Evolutionary conservation across 2,329 filamentous ascomycete species (phyloP).

Genomic region (Alternaria hordeiaustralica): DNA sequence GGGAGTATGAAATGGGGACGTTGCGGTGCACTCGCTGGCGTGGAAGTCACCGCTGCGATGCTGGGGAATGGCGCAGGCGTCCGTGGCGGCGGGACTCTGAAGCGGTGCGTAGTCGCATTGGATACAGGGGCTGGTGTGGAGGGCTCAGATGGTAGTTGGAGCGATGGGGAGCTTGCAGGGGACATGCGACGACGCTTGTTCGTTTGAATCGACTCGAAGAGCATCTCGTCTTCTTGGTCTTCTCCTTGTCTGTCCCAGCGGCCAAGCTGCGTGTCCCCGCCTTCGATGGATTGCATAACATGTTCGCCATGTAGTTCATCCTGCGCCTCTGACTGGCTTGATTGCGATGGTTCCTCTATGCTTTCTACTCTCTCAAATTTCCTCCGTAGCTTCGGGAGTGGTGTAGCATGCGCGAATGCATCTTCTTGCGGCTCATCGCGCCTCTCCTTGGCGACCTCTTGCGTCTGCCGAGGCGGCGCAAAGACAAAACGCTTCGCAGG

Average conservation of each 20-base stretch:
- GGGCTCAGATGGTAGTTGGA: constrained; percentile 2
- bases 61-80: constrained; percentile 21
- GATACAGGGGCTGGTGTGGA: constrained; percentile 17
- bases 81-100: constrained; percentile 27
- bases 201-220: constrained; percentile 24
- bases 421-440: neutral
- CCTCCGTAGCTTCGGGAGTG: constrained; percentile 22
- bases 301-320: constrained; percentile 5
- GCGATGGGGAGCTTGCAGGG: constrained; percentile 13
- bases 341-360: constrained; percentile 40
- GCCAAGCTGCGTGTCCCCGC: constrained; percentile 4
- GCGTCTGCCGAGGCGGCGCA: constrained; percentile 17
- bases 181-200: constrained; percentile 38
- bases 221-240: constrained; percentile 34
- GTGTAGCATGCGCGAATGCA: constrained; percentile 11
- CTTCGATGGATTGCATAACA: constrained; percentile 24
- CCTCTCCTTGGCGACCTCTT: constrained; percentile 5
- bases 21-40: constrained; percentile 8
- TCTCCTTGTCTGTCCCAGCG: constrained; percentile 1
- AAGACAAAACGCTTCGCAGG: constrained; percentile 45
- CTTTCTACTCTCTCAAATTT: constrained; percentile 41
- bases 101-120: constrained; percentile 30
- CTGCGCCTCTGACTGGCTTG: constrained; percentile 18
- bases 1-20: constrained; percentile 52
- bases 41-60: constrained; percentile 1